Percentiles rank a stretch among this genome's conserved stretches.
Conservation (phyloP, 2,329 filamentous ascomycete species). For the Fusarium incarnatum region DNA sequence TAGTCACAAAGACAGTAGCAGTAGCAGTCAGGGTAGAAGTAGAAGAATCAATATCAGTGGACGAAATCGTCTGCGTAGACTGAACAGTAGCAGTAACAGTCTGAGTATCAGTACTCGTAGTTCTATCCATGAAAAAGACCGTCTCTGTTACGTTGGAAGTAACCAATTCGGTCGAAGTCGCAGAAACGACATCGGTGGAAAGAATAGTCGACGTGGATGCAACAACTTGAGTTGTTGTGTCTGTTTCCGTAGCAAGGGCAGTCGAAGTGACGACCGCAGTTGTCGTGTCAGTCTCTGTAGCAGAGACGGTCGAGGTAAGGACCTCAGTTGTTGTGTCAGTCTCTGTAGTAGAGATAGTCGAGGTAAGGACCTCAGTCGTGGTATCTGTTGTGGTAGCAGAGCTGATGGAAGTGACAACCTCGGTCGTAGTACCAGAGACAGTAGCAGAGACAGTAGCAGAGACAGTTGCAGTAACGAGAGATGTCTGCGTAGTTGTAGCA, state of each 20-base stretch:
- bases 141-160: not conserved
- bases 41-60: not conserved
- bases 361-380: not conserved
- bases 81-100: not conserved
- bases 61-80: not conserved
- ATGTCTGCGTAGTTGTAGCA: not conserved
- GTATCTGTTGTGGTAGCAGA: not conserved
- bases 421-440: not conserved
- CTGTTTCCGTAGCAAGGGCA: not conserved
- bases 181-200: not conserved
- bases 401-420: not conserved
- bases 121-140: not conserved
- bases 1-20: not conserved
- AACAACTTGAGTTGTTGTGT: not conserved
- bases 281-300: not conserved
- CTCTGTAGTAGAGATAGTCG: not conserved
- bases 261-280: not conserved
- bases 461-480: not conserved
- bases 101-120: not conserved
- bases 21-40: constrained; percentile 3
- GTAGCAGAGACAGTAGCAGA: not conserved
- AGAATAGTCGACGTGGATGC: not conserved
- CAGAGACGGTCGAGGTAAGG: not conserved
- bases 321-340: not conserved
- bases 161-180: not conserved